These are phyloP conservation scores for Erigeron canadensis DNA, from an alignment of 129 eudicot species.

Conservation along the genomic window DNA sequence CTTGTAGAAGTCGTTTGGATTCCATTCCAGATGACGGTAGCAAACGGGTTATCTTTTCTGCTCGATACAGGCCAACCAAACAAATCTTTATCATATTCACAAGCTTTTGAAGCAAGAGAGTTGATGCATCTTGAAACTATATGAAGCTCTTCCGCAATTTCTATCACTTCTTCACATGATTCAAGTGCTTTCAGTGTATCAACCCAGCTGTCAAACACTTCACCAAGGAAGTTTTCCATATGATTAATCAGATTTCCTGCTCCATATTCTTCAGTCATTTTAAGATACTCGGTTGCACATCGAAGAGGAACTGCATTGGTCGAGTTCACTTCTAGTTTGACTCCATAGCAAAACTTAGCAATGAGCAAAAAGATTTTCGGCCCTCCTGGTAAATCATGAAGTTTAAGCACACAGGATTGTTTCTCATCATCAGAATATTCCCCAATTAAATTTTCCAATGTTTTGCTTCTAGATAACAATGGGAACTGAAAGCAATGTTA, in stretches of 20 bases:
- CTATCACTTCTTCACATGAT: conserved; percentile 49
- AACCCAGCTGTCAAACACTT: conserved; percentile 52
- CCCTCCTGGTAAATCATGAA: conserved; percentile 69
- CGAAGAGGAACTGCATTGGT: conserved; percentile 53
- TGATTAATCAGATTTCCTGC: conserved; percentile 61
- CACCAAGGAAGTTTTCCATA: conserved; percentile 44
- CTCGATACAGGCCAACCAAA: conserved; percentile 46
- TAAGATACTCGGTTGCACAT: conserved; percentile 72
- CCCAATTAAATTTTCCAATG: conserved; percentile 44
- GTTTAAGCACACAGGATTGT: conserved; percentile 38
- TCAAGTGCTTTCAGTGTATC: conserved; percentile 62
- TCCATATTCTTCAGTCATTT: conserved; percentile 72
- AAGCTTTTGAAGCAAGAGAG: conserved; percentile 60
- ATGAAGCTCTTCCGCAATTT: conserved; percentile 54
- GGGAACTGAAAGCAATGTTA: conserved; percentile 56
- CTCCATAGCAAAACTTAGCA: conserved; percentile 71
- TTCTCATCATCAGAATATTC: conserved; percentile 45
- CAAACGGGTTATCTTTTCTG: conserved; percentile 39
- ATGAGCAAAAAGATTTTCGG: conserved; percentile 52
- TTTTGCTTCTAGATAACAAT: conserved; percentile 57
- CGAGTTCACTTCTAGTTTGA: conserved; percentile 56
- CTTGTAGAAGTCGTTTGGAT: conserved; percentile 36
- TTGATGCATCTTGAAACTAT: conserved; percentile 60
- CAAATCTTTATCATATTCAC: conserved; percentile 46
- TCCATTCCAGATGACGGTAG: conserved; percentile 53